A percentile compares a stretch with the other conserved stretches of the same genome.
These are phyloP conservation scores for Penicillium sp. DNA, from an alignment of 2,329 filamentous ascomycete genomes.

Conservation along the genomic window DNA sequence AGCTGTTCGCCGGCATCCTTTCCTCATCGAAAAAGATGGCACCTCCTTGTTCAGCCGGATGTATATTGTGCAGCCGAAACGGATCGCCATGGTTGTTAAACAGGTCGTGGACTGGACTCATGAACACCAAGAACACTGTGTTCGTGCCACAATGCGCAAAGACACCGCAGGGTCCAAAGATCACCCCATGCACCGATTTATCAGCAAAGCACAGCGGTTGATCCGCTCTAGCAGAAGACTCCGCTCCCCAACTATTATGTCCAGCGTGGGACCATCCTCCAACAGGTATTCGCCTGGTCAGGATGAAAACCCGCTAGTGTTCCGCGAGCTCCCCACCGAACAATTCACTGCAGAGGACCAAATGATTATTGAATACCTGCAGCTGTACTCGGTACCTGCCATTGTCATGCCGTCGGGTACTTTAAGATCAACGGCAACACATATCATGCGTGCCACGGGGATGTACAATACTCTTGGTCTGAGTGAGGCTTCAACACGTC, in stretches of 20 bases:
- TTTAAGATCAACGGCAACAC: slow-evolving; percentile 44
- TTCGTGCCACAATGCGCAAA: slow-evolving; percentile 23
- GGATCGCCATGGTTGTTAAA: slow-evolving; percentile 42
- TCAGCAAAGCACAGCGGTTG: slow-evolving; percentile 38
- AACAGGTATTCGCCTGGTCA: slow-evolving; percentile 23
- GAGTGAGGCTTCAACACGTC: slow-evolving; percentile 32
- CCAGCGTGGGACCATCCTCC: slow-evolving; percentile 36
- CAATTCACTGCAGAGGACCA: slow-evolving; percentile 44
- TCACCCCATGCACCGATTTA: slow-evolving; percentile 37
- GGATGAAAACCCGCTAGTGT: slow-evolving; percentile 22
- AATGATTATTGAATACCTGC: slow-evolving; percentile 49
- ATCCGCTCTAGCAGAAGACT: slow-evolving; percentile 36
- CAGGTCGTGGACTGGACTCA: slow-evolving; percentile 50
- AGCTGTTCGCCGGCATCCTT: slow-evolving; percentile 25
- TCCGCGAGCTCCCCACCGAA: slow-evolving; percentile 29
- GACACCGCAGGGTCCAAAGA: slow-evolving; percentile 19
- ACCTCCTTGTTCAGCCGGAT: slow-evolving; percentile 29
- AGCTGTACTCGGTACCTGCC: slow-evolving; percentile 43
- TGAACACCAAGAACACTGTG: slow-evolving; percentile 38
- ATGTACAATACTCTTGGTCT: slow-evolving; percentile 44
- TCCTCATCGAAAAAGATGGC: slow-evolving; percentile 30
- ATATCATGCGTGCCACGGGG: slow-evolving; percentile 49
- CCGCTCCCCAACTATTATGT: slow-evolving; percentile 37
- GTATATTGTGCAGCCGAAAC: slow-evolving; percentile 46
- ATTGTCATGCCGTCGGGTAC: slow-evolving; percentile 33